These are phyloP conservation scores for Scheffersomyces coipomensis DNA, from an alignment of 805 yeast genomes.

Conservation along the genomic window DNA sequence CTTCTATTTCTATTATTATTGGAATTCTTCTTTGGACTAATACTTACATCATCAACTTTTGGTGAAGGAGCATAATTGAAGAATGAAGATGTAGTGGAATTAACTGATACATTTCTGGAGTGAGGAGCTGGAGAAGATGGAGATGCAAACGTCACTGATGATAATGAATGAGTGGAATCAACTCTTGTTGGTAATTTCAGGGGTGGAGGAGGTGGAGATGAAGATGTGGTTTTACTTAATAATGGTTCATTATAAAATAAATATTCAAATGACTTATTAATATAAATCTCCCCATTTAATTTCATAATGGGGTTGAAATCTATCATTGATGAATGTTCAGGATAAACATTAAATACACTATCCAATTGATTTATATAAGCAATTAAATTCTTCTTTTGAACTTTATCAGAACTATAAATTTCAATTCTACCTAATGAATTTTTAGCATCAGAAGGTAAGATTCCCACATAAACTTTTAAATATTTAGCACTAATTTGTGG, in stretches of 20 bases:
- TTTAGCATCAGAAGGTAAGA: slow-evolving; percentile 45
- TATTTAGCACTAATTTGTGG: slow-evolving; percentile 59
- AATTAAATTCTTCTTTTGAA: slow-evolving; percentile 50
- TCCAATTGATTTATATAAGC: slow-evolving; percentile 46
- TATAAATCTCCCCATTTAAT: slow-evolving; percentile 51
- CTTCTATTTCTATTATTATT: background rate
- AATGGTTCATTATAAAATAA: slow-evolving; percentile 23
- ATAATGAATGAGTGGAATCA: slow-evolving; percentile 16
- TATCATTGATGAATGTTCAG: slow-evolving; percentile 55
- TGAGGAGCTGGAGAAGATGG: slow-evolving; percentile 7
- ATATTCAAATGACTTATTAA: slow-evolving; percentile 40
- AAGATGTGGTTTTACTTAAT: background rate
- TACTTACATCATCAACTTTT: background rate
- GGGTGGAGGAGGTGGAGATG: slow-evolving; percentile 5
- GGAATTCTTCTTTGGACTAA: background rate
- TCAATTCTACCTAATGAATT: slow-evolving; percentile 50
- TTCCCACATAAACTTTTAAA: slow-evolving; percentile 53
- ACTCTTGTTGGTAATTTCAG: slow-evolving; percentile 6
- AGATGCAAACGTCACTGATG: slow-evolving; percentile 7
- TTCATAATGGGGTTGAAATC: slow-evolving; percentile 57
- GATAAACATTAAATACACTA: slow-evolving; percentile 55
- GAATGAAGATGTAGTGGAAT: slow-evolving; percentile 27
- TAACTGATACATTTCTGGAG: slow-evolving; percentile 19
- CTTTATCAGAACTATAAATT: slow-evolving; percentile 49
- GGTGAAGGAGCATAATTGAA: slow-evolving; percentile 28